Evolutionary conservation across 1,139 yeast species (phyloP).

Genomic region (Suhomyces kunorum): DNA sequence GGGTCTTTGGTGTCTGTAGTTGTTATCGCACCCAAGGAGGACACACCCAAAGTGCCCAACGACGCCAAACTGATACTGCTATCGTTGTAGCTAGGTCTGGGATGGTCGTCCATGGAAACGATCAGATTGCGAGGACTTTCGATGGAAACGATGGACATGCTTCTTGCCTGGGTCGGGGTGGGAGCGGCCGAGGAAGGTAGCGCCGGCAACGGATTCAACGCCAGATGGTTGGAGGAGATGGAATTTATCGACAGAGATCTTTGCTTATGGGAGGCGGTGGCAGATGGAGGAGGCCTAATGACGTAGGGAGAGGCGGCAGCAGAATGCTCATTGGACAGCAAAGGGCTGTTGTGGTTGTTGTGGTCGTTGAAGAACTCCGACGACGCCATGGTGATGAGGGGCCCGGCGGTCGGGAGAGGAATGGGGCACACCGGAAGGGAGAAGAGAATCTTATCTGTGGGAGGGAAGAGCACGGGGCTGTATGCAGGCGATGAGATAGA

Average conservation of each 20-base stretch:
- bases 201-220: constrained; percentile 5
- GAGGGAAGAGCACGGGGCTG: too few relatives aligned
- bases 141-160: constrained; percentile 42
- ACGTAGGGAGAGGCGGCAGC: constrained; percentile 29
- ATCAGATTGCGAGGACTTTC: constrained; percentile 48
- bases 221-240: constrained; percentile 17
- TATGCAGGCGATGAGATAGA: not conserved
- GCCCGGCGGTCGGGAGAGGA: constrained; percentile 2
- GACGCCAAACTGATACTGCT: constrained; percentile 20
- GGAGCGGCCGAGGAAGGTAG: constrained; percentile 9
- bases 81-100: constrained; percentile 36
- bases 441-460: constrained; percentile 2
- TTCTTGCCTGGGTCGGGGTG: constrained; percentile 26
- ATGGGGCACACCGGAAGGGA: not conserved
- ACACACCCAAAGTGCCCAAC: constrained; percentile 2
- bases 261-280: constrained; percentile 22
- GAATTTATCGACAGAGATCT: constrained; percentile 42
- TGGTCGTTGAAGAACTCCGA: constrained; percentile 23
- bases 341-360: constrained; percentile 19
- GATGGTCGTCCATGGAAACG: constrained; percentile 41
- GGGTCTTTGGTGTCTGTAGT: too few relatives aligned
- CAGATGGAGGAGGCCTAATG: constrained; percentile 19
- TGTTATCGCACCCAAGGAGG: too few relatives aligned
- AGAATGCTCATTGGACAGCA: constrained; percentile 21
- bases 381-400: constrained; percentile 13